Evolutionary conservation across 2,329 filamentous ascomycete species (phyloP), one percentile per base, ranked within the genome.

Genomic region (Xylaria multiplex): DNA sequence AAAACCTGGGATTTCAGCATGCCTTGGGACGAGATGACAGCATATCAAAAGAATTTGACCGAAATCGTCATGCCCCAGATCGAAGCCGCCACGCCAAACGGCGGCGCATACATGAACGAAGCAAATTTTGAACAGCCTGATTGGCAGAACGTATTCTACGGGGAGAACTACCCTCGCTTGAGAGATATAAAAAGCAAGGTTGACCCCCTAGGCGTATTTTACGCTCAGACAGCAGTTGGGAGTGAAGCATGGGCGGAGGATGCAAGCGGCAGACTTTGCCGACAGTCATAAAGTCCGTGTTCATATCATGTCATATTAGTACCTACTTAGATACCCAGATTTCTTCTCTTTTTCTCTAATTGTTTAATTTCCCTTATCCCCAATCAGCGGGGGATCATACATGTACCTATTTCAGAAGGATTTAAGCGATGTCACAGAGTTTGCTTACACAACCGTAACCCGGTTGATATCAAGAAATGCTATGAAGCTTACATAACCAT

Each of bases 71-170:
- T 70, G 61, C 68, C 66, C 2, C 52, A 62, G 14, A 64, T 71
- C 24, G 67, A 66, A 27, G 67, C 67, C 7, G 69, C 60, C 1
- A 69, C 72, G 13, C 81, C 81, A 3, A 78, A 76, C 0, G 73
- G 74, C 2, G 82, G 82, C 2, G 77, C 80, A 1, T 85, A 85
- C 66, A 74, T 83, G 73, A 85, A 85, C 65, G 85, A 88, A 76
- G 82, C 79, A 0, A 81, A 86, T 71, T 83, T 83, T 57, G 77
- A 79, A 59, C 77, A 85, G 70, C 78, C 77, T 0, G 70, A 83
- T 65, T 86, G 77, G 68, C 75, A 83, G 69, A 67, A 80, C 27
- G 74, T 70, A 1, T 85, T 85, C 73, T 86, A 80, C 69, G 84
- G 84, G 7, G 69, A 57, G 6, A 84, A 84, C 64, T 85, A 85